phyloP scores from a whole-genome alignment of 495 filamentous ascomycete genomes.

The Mytilinidion resinicola region DNA sequence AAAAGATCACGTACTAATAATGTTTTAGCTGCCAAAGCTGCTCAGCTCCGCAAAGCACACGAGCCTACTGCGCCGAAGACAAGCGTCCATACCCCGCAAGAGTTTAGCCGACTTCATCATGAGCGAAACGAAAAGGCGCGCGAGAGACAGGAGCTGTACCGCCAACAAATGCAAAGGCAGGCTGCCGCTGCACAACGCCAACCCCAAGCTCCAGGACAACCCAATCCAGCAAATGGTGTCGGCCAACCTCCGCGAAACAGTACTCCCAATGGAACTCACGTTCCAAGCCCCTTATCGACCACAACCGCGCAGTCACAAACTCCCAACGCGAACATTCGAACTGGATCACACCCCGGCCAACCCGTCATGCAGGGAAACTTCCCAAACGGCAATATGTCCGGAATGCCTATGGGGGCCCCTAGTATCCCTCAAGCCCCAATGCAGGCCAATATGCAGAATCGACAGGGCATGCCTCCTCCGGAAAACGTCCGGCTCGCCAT shows the following conservation, averaged over 20 bases:
- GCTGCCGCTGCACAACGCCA: constrained; percentile 21
- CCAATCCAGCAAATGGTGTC: constrained; percentile 18
- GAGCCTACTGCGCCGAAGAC: constrained; percentile 30
- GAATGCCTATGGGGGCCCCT: constrained; percentile 55
- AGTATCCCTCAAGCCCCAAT: constrained; percentile 68
- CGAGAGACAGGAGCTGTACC: constrained; percentile 65
- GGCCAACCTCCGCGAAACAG: constrained; percentile 20
- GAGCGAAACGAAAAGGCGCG: constrained; percentile 73
- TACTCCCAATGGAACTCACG: constrained; percentile 13
- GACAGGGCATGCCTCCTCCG: constrained; percentile 52
- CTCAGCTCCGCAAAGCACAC: constrained; percentile 36
- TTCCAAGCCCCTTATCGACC: constrained; percentile 11
- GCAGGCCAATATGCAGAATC: constrained; percentile 53
- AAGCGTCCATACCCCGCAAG: constrained; percentile 64
- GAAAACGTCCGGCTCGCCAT: constrained; percentile 43
- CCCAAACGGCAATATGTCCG: constrained; percentile 47
- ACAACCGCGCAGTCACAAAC: constrained; percentile 14
- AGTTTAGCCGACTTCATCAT: constrained; percentile 81
- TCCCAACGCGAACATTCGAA: constrained; percentile 13
- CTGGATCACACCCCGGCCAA: constrained; percentile 7
- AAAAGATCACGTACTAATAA: constrained; percentile 2
- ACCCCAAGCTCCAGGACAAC: constrained; percentile 14
- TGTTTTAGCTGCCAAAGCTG: constrained; percentile 35
- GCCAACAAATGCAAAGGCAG: constrained; percentile 51
- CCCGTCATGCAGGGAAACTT: constrained; percentile 26